A percentile compares a stretch with the other conserved stretches of the same genome.
phyloP scores from a whole-genome alignment of 306 rosid species.

The Corylus avellana region DNA sequence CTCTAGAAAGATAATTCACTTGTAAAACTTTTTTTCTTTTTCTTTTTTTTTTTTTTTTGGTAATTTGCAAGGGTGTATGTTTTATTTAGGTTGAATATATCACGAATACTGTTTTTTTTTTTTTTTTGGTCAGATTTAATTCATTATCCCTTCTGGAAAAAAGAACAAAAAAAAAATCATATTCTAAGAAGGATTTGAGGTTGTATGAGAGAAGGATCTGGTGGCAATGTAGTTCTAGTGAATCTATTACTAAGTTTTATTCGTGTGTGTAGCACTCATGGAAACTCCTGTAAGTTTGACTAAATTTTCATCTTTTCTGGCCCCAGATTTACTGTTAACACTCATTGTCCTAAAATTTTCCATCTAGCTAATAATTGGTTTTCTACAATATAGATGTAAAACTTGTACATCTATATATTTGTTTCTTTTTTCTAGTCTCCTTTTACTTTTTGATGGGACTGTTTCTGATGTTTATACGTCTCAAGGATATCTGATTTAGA shows the following conservation, averaged over 20 bases:
- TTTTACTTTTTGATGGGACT: background rate
- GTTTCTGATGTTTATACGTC: background rate
- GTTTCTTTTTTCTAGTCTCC: background rate
- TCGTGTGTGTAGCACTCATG: background rate
- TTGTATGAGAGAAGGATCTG: background rate
- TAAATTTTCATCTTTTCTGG: background rate
- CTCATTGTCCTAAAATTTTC: background rate
- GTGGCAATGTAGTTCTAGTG: background rate
- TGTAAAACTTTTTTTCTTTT: background rate
- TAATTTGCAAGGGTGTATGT: too few species aligned
- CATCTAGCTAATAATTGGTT: background rate
- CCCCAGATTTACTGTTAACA: background rate
- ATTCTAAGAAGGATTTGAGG: slow-evolving; percentile 2
- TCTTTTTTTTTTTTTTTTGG: background rate
- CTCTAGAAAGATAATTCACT: background rate
- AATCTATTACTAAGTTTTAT: background rate
- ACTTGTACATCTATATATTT: background rate
- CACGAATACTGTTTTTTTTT: too few species aligned
- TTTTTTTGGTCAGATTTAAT: too few species aligned
- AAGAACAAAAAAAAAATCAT: background rate
- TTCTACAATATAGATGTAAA: background rate
- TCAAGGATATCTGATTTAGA: background rate
- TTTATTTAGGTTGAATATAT: background rate
- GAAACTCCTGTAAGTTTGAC: background rate
- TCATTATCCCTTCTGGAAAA: too few species aligned